phyloP scores from a whole-genome alignment of 495 filamentous ascomycete species.

The Penicillium ochrochloron region DNA sequence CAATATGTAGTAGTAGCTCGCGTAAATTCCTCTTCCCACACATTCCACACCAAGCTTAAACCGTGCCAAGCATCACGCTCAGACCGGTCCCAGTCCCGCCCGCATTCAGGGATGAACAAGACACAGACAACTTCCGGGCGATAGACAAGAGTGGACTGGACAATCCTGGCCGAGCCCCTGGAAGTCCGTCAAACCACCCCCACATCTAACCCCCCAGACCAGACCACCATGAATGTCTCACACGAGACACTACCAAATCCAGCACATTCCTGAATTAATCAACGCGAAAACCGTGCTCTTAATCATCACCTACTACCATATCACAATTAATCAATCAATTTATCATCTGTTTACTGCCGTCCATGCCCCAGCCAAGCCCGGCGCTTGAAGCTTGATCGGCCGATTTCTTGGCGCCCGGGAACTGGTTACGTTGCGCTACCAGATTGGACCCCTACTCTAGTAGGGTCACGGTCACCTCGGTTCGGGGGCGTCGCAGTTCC shows the following conservation, averaged over 20 bases:
- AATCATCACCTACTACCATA: neutral
- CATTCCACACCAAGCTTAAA: constrained; percentile 6
- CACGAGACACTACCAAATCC: constrained; percentile 3
- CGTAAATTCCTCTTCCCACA: neutral
- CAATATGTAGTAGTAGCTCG: neutral
- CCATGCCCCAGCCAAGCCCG: constrained; percentile 14
- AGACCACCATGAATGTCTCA: constrained; percentile 3
- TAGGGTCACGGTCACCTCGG: constrained; percentile 1
- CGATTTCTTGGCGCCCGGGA: constrained; percentile 16
- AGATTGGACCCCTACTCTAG: neutral
- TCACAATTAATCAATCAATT: neutral
- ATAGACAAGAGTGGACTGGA: neutral
- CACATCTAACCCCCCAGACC: neutral
- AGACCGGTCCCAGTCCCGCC: constrained; percentile 11
- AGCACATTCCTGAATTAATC: neutral
- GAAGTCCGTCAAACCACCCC: neutral
- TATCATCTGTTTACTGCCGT: neutral
- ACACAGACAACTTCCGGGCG: too few relatives aligned
- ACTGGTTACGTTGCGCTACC: constrained; percentile 15
- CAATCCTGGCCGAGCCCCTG: neutral
- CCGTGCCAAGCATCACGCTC: constrained; percentile 22
- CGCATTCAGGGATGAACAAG: constrained; percentile 24
- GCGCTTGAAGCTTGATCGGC: constrained; percentile 12
- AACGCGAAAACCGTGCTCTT: neutral
- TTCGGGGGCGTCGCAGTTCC: neutral